These are phyloP conservation scores for Russula compacta DNA, from an alignment of 768 basidiomycete genomes.

Conservation along the genomic window DNA sequence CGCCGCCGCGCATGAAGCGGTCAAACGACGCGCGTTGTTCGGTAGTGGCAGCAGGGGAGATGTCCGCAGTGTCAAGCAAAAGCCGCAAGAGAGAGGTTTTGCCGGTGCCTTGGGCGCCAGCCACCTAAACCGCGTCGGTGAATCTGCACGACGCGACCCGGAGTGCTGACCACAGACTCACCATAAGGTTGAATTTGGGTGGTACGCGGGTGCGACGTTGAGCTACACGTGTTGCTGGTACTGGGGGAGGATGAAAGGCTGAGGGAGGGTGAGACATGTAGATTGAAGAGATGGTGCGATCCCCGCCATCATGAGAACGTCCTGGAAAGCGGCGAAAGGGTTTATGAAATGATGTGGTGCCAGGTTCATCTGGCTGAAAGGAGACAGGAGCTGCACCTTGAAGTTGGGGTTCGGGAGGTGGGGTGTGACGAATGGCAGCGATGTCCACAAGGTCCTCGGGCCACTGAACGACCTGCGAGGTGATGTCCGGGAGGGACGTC, in stretches of 20 bases:
- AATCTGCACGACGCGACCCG: background rate
- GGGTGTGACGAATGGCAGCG: constrained; percentile 46
- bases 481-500: constrained; percentile 72
- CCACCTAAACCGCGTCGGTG: constrained; percentile 41
- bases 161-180: constrained; percentile 26
- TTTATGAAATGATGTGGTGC: constrained; percentile 73
- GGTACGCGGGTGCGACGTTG: constrained; percentile 58
- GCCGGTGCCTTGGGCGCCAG: constrained; percentile 71
- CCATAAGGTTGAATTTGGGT: constrained; percentile 85
- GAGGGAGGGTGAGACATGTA: constrained; percentile 59
- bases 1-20: constrained; percentile 50
- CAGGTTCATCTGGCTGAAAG: constrained; percentile 42
- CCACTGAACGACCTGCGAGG: constrained; percentile 72
- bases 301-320: constrained; percentile 35
- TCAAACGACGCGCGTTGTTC: constrained; percentile 63
- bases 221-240: constrained; percentile 39
- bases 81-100: constrained; percentile 78
- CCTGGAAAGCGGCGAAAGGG: constrained; percentile 45
- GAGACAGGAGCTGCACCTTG: constrained; percentile 69
- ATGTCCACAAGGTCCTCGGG: constrained; percentile 76
- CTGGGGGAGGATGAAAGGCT: constrained; percentile 40
- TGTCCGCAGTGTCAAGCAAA: constrained; percentile 75
- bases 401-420: constrained; percentile 28
- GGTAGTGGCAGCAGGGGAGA: constrained; percentile 65
- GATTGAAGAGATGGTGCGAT: constrained; percentile 52